phyloP scores from a whole-genome alignment of 441 rosid genomes.

The Syzygium syzygioides region DNA sequence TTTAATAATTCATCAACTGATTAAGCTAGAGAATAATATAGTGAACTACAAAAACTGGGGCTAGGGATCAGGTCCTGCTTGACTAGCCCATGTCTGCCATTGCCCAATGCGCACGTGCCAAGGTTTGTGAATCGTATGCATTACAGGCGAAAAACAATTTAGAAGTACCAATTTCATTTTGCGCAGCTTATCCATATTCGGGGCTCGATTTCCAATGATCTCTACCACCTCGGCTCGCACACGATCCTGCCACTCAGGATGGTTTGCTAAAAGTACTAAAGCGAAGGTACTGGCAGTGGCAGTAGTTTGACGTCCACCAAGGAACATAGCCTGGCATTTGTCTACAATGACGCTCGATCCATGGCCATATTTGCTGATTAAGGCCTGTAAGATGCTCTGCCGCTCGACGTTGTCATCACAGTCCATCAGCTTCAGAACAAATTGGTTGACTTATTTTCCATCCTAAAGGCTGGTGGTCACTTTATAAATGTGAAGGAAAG shows the following conservation, averaged over 20 bases:
- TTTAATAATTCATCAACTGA: too few species aligned
- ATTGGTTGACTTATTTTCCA: not conserved
- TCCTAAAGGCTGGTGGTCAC: not conserved
- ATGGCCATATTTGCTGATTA: not conserved
- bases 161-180: not conserved
- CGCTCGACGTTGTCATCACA: not conserved
- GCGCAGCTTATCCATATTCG: not conserved
- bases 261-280: not conserved
- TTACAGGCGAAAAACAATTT: not conserved
- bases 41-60: too few species aligned
- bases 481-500: too few species aligned
- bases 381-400: not conserved
- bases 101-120: not conserved
- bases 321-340: conserved; percentile 2
- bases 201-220: not conserved
- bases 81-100: not conserved
- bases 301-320: not conserved
- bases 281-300: not conserved
- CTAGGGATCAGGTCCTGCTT: too few species aligned
- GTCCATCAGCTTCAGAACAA: not conserved
- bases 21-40: too few species aligned
- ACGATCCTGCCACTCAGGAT: not conserved
- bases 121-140: not conserved
- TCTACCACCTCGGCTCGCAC: not conserved
- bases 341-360: not conserved